Evolutionary conservation across 805 yeast species (phyloP).

Genomic region (Ogataea thermomethanolica): DNA sequence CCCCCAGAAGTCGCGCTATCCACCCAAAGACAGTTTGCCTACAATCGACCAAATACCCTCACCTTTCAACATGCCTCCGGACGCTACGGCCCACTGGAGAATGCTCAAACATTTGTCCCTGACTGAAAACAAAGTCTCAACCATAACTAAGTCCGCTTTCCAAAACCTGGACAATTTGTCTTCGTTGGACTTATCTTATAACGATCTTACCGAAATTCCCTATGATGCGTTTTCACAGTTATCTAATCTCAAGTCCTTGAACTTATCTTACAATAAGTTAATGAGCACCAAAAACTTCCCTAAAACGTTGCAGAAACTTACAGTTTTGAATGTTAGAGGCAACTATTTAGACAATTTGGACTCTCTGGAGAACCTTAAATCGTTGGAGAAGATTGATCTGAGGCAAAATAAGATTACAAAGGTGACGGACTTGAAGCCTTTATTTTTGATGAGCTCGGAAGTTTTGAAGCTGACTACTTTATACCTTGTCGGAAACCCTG

Average conservation of each 20-base stretch:
- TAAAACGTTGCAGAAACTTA: slow-evolving; percentile 39
- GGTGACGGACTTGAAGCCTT: slow-evolving; percentile 39
- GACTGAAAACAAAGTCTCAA: slow-evolving; percentile 37
- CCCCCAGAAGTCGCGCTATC: slow-evolving; percentile 19
- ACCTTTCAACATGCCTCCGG: not conserved
- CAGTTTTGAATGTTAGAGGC: slow-evolving; percentile 49
- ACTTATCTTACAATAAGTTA: slow-evolving; percentile 49
- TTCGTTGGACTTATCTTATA: slow-evolving; percentile 53
- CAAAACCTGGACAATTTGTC: slow-evolving; percentile 32
- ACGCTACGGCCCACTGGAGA: slow-evolving; percentile 30
- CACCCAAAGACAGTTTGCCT: slow-evolving; percentile 9
- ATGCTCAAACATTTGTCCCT: slow-evolving; percentile 39
- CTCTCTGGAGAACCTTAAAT: slow-evolving; percentile 41
- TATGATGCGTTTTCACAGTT: slow-evolving; percentile 47
- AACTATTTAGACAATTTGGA: slow-evolving; percentile 41
- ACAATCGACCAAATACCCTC: not conserved
- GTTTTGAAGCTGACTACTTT: slow-evolving; percentile 26
- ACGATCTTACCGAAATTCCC: slow-evolving; percentile 48
- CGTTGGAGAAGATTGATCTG: slow-evolving; percentile 50
- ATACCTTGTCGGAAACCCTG: slow-evolving; percentile 38
- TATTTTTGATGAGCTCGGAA: slow-evolving; percentile 31
- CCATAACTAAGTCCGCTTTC: slow-evolving; percentile 31
- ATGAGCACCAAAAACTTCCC: slow-evolving; percentile 32
- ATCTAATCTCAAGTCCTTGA: slow-evolving; percentile 46
- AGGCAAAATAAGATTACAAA: slow-evolving; percentile 43